These are phyloP conservation scores for Fistulinella prunicolor DNA, from an alignment of 768 basidiomycete genomes.

Conservation along the genomic window DNA sequence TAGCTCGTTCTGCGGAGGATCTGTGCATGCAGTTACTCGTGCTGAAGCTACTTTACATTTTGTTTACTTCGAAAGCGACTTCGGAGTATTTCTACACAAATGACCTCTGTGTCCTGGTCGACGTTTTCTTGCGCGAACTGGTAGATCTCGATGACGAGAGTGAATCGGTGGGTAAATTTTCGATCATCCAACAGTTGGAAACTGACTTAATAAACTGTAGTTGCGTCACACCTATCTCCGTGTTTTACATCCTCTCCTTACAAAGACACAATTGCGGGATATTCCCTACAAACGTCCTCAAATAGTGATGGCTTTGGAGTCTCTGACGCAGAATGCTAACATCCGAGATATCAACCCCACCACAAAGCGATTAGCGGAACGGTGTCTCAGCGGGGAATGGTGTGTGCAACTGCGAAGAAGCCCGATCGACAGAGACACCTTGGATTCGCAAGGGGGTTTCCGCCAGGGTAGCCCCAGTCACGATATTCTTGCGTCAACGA, in stretches of 20 bases:
- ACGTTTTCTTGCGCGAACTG: constrained; percentile 95
- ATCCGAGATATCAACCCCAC: constrained; percentile 85
- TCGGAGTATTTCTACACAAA: constrained; percentile 98
- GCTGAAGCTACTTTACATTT: constrained; percentile 89
- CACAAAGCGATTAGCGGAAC: constrained; percentile 86
- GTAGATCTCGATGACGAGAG: constrained; percentile 89
- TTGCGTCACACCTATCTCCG: constrained; percentile 96
- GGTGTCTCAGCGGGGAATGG: constrained; percentile 88
- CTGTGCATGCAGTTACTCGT: constrained; percentile 93
- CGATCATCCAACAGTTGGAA: not conserved
- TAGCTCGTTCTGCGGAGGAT: constrained; percentile 85
- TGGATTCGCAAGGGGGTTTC: constrained; percentile 25
- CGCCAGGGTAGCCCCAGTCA: constrained; percentile 44
- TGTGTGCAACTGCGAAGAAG: constrained; percentile 63
- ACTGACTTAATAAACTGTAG: constrained; percentile 35
- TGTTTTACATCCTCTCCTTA: constrained; percentile 91
- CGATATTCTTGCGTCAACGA: constrained; percentile 39
- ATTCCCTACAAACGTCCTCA: constrained; percentile 90
- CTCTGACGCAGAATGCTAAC: constrained; percentile 64
- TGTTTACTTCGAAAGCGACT: constrained; percentile 91
- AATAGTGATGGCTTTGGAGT: constrained; percentile 80
- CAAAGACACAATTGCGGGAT: constrained; percentile 84
- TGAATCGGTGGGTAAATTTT: constrained; percentile 67
- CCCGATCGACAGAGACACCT: constrained; percentile 26
- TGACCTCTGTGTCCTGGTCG: constrained; percentile 92